These are phyloP conservation scores for Dryas drummondii DNA, from an alignment of 306 rosid species.

Conservation along the genomic window DNA sequence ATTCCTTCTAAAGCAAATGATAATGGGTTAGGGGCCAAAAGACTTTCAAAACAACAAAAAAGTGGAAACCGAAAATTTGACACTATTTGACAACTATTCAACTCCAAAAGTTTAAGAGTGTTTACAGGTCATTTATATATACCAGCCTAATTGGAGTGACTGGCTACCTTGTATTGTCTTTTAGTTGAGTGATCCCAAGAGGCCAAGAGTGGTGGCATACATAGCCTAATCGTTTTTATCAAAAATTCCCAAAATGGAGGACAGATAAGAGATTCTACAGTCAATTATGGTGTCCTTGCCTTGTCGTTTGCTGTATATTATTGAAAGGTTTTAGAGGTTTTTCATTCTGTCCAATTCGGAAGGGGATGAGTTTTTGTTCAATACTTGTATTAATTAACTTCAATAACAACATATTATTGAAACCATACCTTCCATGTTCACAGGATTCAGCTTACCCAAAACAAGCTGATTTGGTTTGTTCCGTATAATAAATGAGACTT, in stretches of 20 bases:
- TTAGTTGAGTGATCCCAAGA: not conserved
- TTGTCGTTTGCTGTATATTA: not conserved
- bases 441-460: no score
- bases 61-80: no score
- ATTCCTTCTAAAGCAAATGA: no score
- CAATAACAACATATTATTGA: not conserved
- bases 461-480: no score
- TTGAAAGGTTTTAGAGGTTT: not conserved
- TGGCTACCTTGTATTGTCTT: not conserved
- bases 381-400: not conserved
- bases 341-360: not conserved
- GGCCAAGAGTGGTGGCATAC: not conserved
- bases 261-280: not conserved
- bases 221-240: not conserved
- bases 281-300: constrained; percentile 14
- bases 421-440: not conserved
- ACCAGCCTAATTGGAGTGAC: no score
- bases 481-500: no score
- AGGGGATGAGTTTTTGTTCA: not conserved
- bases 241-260: constrained; percentile 5
- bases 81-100: no score
- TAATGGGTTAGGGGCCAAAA: not conserved
- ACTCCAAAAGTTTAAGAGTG: no score
- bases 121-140: no score
- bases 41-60: no score